These are phyloP conservation scores for Mortierella sp. DNA, from an alignment of 371 early-diverging fungal species.

Conservation along the genomic window DNA sequence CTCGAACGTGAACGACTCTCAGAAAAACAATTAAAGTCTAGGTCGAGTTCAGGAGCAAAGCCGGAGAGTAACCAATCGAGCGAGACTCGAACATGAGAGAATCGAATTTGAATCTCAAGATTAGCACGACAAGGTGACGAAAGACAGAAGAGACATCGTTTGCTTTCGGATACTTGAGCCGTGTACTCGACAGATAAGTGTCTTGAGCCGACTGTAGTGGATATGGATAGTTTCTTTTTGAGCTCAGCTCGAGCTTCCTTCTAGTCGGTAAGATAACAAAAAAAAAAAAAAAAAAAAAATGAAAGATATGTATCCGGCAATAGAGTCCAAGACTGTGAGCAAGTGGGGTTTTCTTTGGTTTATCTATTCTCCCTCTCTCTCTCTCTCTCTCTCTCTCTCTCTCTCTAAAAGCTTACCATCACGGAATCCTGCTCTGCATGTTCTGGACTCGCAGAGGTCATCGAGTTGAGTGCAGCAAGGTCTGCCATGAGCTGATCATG, in stretches of 20 bases:
- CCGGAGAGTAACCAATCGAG: constrained; percentile 50
- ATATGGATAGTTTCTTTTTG: not conserved
- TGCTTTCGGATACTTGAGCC: constrained; percentile 28
- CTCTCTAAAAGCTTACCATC: too few relatives aligned
- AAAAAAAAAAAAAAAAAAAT: too few relatives aligned
- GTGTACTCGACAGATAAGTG: constrained; percentile 27
- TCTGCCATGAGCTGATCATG: constrained; percentile 39
- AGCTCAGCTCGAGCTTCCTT: too few relatives aligned
- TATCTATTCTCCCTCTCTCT: too few relatives aligned
- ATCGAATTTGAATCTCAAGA: constrained; percentile 37
- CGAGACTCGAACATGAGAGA: constrained; percentile 34
- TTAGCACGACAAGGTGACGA: constrained; percentile 37
- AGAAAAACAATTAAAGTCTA: too few relatives aligned
- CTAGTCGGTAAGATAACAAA: too few relatives aligned
- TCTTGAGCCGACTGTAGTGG: constrained; percentile 26
- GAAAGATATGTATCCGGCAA: too few relatives aligned
- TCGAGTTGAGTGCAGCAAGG: constrained; percentile 12
- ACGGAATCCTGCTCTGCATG: constrained; percentile 26
- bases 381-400: too few relatives aligned
- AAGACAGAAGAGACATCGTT: constrained; percentile 37
- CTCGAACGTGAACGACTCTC: too few relatives aligned
- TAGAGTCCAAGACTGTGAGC: too few relatives aligned
- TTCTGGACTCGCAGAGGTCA: not conserved
- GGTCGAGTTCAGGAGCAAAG: constrained; percentile 1
- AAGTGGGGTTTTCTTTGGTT: too few relatives aligned